Base-by-base conservation (phyloP, 768 basidiomycete genomes). In the Tylopilus sp. region DNA sequence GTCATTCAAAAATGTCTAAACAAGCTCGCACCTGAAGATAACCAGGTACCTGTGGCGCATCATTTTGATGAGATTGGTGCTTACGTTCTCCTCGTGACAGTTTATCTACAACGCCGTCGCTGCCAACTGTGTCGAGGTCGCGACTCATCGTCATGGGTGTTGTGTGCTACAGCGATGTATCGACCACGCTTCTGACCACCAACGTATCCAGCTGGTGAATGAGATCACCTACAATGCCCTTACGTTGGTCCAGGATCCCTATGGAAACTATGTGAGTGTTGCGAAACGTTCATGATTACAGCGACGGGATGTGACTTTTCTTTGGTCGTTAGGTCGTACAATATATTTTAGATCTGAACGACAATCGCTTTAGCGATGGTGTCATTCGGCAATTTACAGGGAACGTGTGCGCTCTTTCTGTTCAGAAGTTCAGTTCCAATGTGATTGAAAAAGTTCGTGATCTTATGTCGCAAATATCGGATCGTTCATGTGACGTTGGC, bases 61-160 rank as follows among this genome's bases (percentile, higher is more conserved):
- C 14, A 2, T 24, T 48, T 21, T 33, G 38, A 34, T 12, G 7
- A 24, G n/a, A 2, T 34, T 24, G n/a, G n/a, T 10, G 28, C 48
- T 56, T 4, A 57, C n/a, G 10, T 24, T 25, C 19, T 49, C 44
- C 26, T 1, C 7, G n/a, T 25, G 21, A 17, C 22, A 94, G 88
- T 98, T 98, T 76, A 99, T 99, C 64, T 99, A 98, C 74, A 98
- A 98, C 63, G 96, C 97, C 52, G 96, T 99, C 31, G 97, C 97
- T 25, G 91, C 92, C 30, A 98, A 98, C 73, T 97, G 97, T 64
- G 93, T 99, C 48, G 97, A 99, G 73, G 97, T 99, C 57, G 97
- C 97, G 16, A 96, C 92, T 41, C 92, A 96, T 66, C 89, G 93
- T 57, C 97, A 99, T 65, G 97, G 97, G 16, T 98, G 97, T 72